Evolutionary conservation across 169 alveolate species (phyloP).

Genomic region (Plasmodium vinckei): DNA sequence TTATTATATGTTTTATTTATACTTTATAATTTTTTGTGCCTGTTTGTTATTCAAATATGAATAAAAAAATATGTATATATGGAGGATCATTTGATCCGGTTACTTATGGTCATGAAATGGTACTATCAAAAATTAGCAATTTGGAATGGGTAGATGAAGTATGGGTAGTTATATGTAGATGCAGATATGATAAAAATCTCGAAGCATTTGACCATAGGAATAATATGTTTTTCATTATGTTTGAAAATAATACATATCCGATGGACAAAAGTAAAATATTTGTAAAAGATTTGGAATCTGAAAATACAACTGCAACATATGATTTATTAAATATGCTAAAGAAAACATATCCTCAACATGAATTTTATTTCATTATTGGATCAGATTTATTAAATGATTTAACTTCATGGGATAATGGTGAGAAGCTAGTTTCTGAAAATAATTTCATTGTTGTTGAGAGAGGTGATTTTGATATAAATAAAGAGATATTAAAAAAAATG

Average conservation of each 20-base stretch:
- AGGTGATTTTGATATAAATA: conserved; percentile 54
- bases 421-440: conserved; percentile 55
- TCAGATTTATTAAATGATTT: conserved; percentile 48
- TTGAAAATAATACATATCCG: conserved; percentile 26
- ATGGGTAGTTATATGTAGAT: conserved; percentile 71
- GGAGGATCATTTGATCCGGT: conserved; percentile 73
- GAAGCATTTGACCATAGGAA: conserved; percentile 47
- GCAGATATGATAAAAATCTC: conserved; percentile 48
- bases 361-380: conserved; percentile 45
- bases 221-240: conserved; percentile 52
- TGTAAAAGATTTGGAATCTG: conserved; percentile 52
- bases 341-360: conserved; percentile 42
- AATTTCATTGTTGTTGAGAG: conserved; percentile 48
- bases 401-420: conserved; percentile 61
- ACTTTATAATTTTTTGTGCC: conserved; percentile 13
- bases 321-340: conserved; percentile 57
- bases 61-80: conserved; percentile 55
- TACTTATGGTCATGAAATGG: conserved; percentile 73
- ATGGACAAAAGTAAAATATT: conserved; percentile 57
- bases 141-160: conserved; percentile 66
- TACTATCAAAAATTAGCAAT: conserved; percentile 30
- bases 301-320: conserved; percentile 50
- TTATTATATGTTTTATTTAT: not conserved
- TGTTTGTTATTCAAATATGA: conserved; percentile 34
- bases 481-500: conserved; percentile 36